Base-by-base conservation (phyloP, 148 eudicot species). In the Bassia scoparia region DNA sequence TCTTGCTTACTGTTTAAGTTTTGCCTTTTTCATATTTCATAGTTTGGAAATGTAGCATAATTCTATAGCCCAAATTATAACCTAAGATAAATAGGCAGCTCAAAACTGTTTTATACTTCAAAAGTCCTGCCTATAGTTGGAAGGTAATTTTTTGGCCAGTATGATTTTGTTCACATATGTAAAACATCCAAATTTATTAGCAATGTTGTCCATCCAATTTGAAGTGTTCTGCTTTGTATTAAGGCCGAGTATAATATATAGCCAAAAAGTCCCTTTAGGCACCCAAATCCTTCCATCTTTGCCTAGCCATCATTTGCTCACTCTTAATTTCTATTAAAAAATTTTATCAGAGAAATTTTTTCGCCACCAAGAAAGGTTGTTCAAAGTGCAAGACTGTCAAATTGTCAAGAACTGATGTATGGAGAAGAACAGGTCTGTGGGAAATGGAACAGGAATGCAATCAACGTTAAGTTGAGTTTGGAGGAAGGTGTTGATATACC, bases 351-450 rank as follows among this genome's bases (percentile, higher is more conserved):
- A 13, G 52, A 38, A 16, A 65, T 29, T 38, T 21, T 34, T 44
- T 55, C 69, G 50, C n/a, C 35, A 74, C 11, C 48, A 72, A n/a
- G n/a, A 59, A 72, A 27, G 37, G 20, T 61, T 74, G 61, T 44
- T 17, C 23, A 74, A 74, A 18, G 31, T 31, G 58, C 58, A 24
- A 15, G 3, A n/a, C n/a, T 59, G 38, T 26, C 37, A 16, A 73
- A 67, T 17, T 60, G 44, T 65, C 48, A 54, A 56, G 50, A 64
- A 44, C n/a, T 14, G 31, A 46, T 11, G 18, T 31, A 50, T 18
- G 53, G 16, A 53, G 20, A 35, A 63, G 24, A 26, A 46, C 33
- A 68, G 26, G 33, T 34, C 49, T 31, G 29, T 10, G 7, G 31
- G 31, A 58, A 67, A 69, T 33, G 35, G n/a, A 48, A 8, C 30